Evolutionary conservation across 768 basidiomycete genomes (phyloP).

Genomic region (Hypsizygus marmoreus): DNA sequence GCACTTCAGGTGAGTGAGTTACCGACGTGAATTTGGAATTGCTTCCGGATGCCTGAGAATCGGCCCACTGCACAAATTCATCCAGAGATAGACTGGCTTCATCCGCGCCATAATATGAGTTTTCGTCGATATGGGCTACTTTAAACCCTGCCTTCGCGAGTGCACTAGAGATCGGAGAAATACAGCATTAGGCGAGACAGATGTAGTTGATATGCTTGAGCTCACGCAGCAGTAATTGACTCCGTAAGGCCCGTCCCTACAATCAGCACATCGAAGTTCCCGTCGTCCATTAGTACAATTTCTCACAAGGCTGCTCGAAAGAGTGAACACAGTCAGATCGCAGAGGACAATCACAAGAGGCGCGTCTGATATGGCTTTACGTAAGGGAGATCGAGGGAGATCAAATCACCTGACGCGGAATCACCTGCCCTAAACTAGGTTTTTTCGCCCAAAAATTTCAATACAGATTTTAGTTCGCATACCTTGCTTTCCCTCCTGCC

Average conservation of each 20-base stretch:
- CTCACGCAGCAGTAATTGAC: constrained; percentile 89
- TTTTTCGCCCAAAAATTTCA: constrained; percentile 27
- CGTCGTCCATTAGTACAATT: constrained; percentile 33
- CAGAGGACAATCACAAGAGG: no score
- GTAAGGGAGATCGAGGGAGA: neutral
- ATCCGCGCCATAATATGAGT: constrained; percentile 82
- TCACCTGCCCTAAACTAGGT: constrained; percentile 36
- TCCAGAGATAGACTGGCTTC: constrained; percentile 82
- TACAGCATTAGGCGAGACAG: constrained; percentile 9
- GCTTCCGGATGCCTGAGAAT: constrained; percentile 30
- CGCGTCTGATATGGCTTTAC: no score
- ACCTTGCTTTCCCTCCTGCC: constrained; percentile 19
- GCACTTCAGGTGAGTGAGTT: constrained; percentile 41
- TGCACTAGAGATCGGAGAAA: constrained; percentile 51
- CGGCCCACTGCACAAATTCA: constrained; percentile 76
- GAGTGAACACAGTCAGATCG: neutral
- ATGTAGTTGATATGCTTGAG: constrained; percentile 12
- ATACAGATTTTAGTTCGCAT: constrained; percentile 18
- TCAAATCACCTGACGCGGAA: constrained; percentile 10
- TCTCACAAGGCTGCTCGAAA: neutral
- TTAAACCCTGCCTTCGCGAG: constrained; percentile 87
- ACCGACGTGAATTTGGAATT: constrained; percentile 42
- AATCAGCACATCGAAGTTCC: constrained; percentile 65
- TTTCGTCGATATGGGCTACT: constrained; percentile 85
- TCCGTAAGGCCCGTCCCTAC: constrained; percentile 83